Base-by-base conservation (phyloP, 495 filamentous ascomycete genomes). In the Hapsidospora chrysogenum region DNA sequence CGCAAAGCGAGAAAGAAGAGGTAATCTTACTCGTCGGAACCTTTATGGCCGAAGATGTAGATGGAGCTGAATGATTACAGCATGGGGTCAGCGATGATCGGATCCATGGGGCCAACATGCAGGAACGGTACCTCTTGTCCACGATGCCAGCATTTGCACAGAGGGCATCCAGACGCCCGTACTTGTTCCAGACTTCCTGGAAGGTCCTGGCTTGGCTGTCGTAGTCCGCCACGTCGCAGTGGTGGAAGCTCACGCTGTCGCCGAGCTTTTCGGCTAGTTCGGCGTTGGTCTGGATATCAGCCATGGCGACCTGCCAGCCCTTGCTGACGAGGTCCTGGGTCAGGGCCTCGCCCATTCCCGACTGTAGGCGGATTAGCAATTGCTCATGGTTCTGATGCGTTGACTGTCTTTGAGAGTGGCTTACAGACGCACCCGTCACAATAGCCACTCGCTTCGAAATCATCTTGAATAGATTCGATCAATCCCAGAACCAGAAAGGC, bases 81-180 rank as follows among this genome's bases (percentile, higher is more conserved):
- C n/a, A n/a, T n/a, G n/a, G n/a, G n/a, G n/a, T n/a, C n/a, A n/a
- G n/a, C n/a, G n/a, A n/a, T n/a, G n/a, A n/a, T n/a, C n/a, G n/a
- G n/a, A n/a, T n/a, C n/a, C n/a, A n/a, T n/a, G n/a, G n/a, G n/a
- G n/a, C n/a, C n/a, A n/a, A n/a, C n/a, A n/a, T n/a, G n/a, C n/a
- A n/a, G n/a, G n/a, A 11, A 26, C 23, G 6, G 6, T 26, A 11
- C 23, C 23, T 26, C 23, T 36, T 45, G 46, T 60, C 58, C 2
- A 53, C 49, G 32, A 59, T 62, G 16, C 58, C 58, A 17, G 57
- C 58, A 43, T 60, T 62, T 4, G 55, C 57, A 30, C 45, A 51
- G 5, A 62, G 44, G 4, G 54, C 57, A 45, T 62, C 55, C 17
- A 62, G 43, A 3, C 55, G 45, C 16, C 54, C 49, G 22, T 42